These are phyloP conservation scores for Ustilago cynodontis DNA, from an alignment of 1,284 basidiomycete genomes.

Conservation along the genomic window DNA sequence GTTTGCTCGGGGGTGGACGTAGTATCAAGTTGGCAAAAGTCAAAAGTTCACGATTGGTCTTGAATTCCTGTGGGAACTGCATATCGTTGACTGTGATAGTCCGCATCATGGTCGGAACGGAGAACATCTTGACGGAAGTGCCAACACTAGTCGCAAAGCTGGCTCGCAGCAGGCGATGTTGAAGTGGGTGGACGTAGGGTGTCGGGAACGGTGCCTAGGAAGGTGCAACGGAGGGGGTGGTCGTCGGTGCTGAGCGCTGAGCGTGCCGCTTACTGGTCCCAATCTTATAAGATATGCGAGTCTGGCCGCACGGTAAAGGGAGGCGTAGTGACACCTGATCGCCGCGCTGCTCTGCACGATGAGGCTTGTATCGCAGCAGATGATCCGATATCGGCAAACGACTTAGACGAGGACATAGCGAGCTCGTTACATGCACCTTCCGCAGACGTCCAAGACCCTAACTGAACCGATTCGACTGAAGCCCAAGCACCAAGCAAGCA, in stretches of 20 bases:
- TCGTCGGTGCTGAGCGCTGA: neutral
- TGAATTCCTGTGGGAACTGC: conserved; percentile 6
- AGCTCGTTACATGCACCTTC: neutral
- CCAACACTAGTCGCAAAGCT: neutral
- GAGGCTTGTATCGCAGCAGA: neutral
- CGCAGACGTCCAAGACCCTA: neutral
- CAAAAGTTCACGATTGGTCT: conserved; percentile 12
- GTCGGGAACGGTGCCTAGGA: neutral
- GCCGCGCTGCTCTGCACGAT: neutral
- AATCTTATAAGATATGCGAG: neutral
- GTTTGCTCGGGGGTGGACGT: conserved; percentile 11
- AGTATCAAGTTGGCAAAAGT: conserved; percentile 2
- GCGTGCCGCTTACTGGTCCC: neutral
- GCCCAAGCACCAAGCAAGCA: too few relatives aligned
- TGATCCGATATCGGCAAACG: neutral
- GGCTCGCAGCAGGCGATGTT: neutral
- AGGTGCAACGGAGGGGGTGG: neutral
- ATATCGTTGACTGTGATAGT: conserved; percentile 1
- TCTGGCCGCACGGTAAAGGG: neutral
- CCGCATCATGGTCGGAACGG: neutral
- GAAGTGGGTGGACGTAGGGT: too few relatives aligned
- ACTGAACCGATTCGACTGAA: too few relatives aligned
- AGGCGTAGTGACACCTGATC: too few relatives aligned
- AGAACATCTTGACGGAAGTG: neutral
- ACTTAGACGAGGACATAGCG: neutral